phyloP scores from a whole-genome alignment of 805 yeast genomes.

The Hanseniaspora taiwanica region DNA sequence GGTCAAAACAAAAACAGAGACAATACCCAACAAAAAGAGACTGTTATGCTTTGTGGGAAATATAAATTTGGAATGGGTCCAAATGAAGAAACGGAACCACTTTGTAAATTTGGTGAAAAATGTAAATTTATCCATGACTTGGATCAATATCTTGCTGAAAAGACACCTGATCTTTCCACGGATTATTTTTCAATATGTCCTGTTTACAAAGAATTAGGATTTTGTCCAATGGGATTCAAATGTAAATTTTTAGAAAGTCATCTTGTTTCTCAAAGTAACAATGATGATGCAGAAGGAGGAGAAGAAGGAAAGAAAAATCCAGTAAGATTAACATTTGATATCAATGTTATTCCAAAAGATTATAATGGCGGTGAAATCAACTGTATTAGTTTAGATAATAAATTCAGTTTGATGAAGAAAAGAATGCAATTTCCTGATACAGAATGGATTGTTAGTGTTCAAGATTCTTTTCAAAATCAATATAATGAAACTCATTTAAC shows the following conservation, averaged over 20 bases:
- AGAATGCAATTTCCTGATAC: conserved; percentile 45
- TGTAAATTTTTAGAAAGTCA: conserved; percentile 86
- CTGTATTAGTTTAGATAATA: conserved; percentile 33
- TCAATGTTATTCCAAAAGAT: conserved; percentile 24
- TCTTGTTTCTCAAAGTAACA: conserved; percentile 13
- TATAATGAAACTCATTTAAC: conserved; percentile 23
- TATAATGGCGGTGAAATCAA: conserved; percentile 47
- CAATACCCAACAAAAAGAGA: conserved; percentile 53
- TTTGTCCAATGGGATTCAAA: conserved; percentile 84
- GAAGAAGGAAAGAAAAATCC: no score
- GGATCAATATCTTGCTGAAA: conserved; percentile 44
- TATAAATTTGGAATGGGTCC: conserved; percentile 33
- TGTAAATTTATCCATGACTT: conserved; percentile 76
- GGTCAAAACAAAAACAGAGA: conserved; percentile 84
- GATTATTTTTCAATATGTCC: conserved; percentile 44
- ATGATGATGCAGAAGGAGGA: background rate
- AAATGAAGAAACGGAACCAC: conserved; percentile 19
- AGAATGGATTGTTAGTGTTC: conserved; percentile 43
- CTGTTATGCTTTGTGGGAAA: conserved; percentile 50
- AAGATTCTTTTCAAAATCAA: conserved; percentile 43
- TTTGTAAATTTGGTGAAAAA: conserved; percentile 54
- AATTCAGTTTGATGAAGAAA: conserved; percentile 31
- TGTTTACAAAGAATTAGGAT: conserved; percentile 66
- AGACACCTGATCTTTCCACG: conserved; percentile 63
- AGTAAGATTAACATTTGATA: conserved; percentile 24